Evolutionary conservation across 108 stramenopile species (phyloP).

Genomic region (Cyclotella baltica): DNA sequence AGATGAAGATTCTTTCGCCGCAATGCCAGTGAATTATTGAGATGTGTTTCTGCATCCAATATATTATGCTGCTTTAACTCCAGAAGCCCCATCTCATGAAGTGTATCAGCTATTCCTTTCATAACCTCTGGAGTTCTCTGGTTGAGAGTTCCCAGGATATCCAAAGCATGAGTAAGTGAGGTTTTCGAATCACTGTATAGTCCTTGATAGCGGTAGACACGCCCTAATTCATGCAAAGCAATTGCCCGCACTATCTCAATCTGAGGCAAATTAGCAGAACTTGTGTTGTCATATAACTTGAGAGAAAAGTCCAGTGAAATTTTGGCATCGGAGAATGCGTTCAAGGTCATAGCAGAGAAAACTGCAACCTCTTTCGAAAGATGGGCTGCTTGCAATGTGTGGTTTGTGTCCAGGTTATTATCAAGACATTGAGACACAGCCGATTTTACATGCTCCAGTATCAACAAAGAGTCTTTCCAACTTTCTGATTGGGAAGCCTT

Average conservation of each 20-base stretch:
- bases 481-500: conserved; percentile 45
- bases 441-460: conserved; percentile 71
- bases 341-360: conserved; percentile 70
- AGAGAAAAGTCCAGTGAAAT: conserved; percentile 58
- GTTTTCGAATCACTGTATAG: neutral
- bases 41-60: conserved; percentile 51
- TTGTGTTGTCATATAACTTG: conserved; percentile 42
- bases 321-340: conserved; percentile 68
- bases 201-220: conserved; percentile 9
- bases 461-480: conserved; percentile 58
- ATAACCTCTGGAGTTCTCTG: conserved; percentile 23
- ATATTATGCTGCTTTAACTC: conserved; percentile 74
- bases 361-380: conserved; percentile 67
- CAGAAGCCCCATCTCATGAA: conserved; percentile 69
- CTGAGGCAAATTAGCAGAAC: neutral
- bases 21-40: conserved; percentile 57
- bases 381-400: conserved; percentile 41
- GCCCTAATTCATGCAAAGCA: conserved; percentile 5
- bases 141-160: neutral
- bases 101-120: conserved; percentile 36
- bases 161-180: neutral
- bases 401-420: conserved; percentile 20
- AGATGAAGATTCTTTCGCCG: conserved; percentile 40
- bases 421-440: conserved; percentile 49
- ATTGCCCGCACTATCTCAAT: conserved; percentile 27